Conservation (phyloP, 371 early-diverging fungal species). For the Batrachochytrium dendrobatidis region DNA sequence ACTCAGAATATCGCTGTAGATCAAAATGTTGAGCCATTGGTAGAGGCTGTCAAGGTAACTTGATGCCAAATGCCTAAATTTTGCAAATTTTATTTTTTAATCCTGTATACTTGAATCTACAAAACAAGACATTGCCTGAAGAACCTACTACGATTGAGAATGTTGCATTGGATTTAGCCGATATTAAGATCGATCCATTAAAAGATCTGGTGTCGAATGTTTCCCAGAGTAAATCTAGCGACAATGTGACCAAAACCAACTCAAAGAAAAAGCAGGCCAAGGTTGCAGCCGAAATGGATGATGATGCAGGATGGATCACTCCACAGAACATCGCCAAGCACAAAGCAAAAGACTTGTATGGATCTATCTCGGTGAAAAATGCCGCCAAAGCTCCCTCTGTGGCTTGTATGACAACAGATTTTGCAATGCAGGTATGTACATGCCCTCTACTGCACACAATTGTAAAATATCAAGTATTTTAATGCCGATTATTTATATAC, state of each 20-base stretch:
- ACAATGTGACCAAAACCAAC: not conserved
- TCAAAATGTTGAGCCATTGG: not conserved
- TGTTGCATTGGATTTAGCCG: too few relatives aligned
- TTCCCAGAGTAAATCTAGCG: too few relatives aligned
- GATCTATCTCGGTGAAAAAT: slow-evolving; percentile 20
- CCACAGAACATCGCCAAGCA: slow-evolving; percentile 73
- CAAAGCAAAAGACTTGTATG: slow-evolving; percentile 32
- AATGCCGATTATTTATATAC: not conserved
- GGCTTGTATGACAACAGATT: slow-evolving; percentile 90
- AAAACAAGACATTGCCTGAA: too few relatives aligned
- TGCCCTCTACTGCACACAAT: not conserved
- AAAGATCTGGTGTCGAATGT: too few relatives aligned
- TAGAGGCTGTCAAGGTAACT: too few relatives aligned
- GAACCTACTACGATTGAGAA: too few relatives aligned
- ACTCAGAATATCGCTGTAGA: too few relatives aligned
- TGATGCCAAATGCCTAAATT: too few relatives aligned
- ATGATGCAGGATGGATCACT: slow-evolving; percentile 87
- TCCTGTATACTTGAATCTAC: too few relatives aligned
- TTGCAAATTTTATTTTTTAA: too few relatives aligned
- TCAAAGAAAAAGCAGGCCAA: slow-evolving; percentile 3
- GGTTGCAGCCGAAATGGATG: slow-evolving; percentile 1
- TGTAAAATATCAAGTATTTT: not conserved
- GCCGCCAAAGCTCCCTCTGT: slow-evolving; percentile 40
- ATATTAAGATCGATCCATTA: too few relatives aligned
- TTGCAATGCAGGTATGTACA: slow-evolving; percentile 79